Base-by-base conservation (phyloP, 2,329 filamentous ascomycete genomes). In the Stemphylium lycopersici region DNA sequence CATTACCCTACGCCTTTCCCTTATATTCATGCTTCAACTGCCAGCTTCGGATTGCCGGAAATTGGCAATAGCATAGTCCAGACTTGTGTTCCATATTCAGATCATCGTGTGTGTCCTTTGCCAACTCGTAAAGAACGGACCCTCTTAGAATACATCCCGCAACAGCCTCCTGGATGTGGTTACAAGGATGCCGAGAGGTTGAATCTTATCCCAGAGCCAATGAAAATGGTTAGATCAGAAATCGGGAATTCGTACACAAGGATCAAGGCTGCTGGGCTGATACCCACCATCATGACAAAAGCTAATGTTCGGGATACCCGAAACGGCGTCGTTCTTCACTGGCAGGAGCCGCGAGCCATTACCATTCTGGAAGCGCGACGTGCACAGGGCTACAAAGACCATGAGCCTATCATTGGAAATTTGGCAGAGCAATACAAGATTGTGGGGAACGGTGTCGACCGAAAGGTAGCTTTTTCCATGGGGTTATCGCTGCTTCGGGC, bases 381-480 rank as follows among this genome's bases (percentile, higher is more conserved):
- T 1, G 87, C 86, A 0, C 90, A 95, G 69, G 88, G 89, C 0
- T 86, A 89, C 36, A 84, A 80, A 0, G 89, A 93, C 50, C 60
- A 86, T 5, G 90, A 93, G 52, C 81, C 93, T 0, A 70, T 96
- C 0, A 71, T 93, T 1, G 90, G 90, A 0, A 65, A 48, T 0
- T 70, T 81, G 0, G 8, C 33, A 0, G 76, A 86, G 1, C 87
- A 90, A 66, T 87, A 84, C 76, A 83, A 81, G 49, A 84, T 90
- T 16, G 79, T 93, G 0, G 91, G 91, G 0, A 96, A 96, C 70
- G 90, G 87, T 24, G 90, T 96, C 0, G 84, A 90, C 2, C 78
- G 90, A 7, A 83, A 85, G 20, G 83, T 90, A 1, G 84, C 89
- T 0, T 72, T 91, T 15, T 84, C 85, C 0, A 70, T 92, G 1